These are phyloP conservation scores for Acidiella bohemica DNA, from an alignment of 495 filamentous ascomycete genomes.

Conservation along the genomic window DNA sequence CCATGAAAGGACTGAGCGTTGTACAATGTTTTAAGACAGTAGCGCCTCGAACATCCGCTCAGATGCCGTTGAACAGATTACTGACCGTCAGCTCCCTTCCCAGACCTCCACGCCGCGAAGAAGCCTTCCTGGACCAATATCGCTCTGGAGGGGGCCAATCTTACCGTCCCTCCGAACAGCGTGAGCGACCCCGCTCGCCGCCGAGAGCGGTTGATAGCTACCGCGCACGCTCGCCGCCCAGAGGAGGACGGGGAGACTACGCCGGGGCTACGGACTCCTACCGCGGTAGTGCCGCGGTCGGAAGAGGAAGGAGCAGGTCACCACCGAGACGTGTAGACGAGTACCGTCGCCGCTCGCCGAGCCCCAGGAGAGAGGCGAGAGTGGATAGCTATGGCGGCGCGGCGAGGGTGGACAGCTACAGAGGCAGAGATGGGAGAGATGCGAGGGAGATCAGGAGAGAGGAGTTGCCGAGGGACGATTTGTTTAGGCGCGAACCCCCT, in stretches of 20 bases:
- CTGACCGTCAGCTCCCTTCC: neutral
- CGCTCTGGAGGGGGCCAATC: constrained; percentile 20
- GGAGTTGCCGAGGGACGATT: constrained; percentile 18
- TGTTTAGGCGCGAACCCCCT: constrained; percentile 17
- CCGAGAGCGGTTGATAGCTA: constrained; percentile 16
- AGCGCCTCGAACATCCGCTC: no score
- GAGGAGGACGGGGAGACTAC: no score
- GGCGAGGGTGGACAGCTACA: no score
- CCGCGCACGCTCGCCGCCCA: constrained; percentile 19
- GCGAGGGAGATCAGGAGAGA: constrained; percentile 16
- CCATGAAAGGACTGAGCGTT: no score
- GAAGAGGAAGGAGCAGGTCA: constrained; percentile 12
- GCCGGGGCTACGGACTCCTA: constrained; percentile 27
- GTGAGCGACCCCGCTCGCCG: no score
- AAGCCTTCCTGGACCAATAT: constrained; percentile 8
- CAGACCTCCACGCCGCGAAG: constrained; percentile 3
- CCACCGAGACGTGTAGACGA: constrained; percentile 18
- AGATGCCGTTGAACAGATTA: no score
- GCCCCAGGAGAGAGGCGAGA: constrained; percentile 6
- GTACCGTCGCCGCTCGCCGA: constrained; percentile 8
- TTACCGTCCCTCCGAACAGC: constrained; percentile 27
- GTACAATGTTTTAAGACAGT: no score
- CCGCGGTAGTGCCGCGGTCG: constrained; percentile 16
- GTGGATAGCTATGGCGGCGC: no score
- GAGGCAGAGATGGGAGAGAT: constrained; percentile 19